Base-by-base conservation (phyloP, 129 eudicot species). In the Flaveria brownii region DNA sequence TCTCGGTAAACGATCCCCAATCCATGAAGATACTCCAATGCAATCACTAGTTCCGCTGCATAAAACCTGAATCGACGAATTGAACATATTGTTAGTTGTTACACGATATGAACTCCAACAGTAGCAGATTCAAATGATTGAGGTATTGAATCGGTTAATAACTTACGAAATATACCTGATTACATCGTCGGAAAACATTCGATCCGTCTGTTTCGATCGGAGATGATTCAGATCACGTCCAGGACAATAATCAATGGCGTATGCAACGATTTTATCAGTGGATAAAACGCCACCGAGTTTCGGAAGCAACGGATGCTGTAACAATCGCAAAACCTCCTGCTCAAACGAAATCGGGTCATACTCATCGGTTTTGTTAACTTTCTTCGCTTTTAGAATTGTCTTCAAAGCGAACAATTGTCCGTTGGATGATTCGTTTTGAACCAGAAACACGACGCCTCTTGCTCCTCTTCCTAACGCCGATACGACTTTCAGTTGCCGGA, bases 201-300 rank as follows among this genome's bases (percentile, higher is more conserved):
- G 79, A 64, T 93, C 98, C 0, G 93, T 86, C 56, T 90, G 96
- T 56, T 82, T 84, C 33, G 80, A 85, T 22, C 92, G 78, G 2
- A 93, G 77, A 45, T 74, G 80, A 82, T 85, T 80, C 52, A 93
- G 88, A 88, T 93, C 92, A 46, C 91, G 87, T 1, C 98, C 98
- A 0, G 96, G 90, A 70, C 98, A 93, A 59, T 90, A 93, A 88
- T 93, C 97, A 72, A 93, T 93, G 14, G 97, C 92, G 62, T 88
- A 93, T 4, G 97, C 98, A 30, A 88, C 74, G 65, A 93, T 81
- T 13, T 77, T 77, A 2, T 85, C 96, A 0, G 97, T 90, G 6
- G 72, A 62, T 25, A 90, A 6, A 74, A 91, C 87, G 23, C 96
- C 98, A 14, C 84, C 84, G 23, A 93, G 92, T 74, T 83, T 87